Evolutionary conservation across 2,329 filamentous ascomycete species (phyloP), one percentile per base, ranked within the genome.

Genomic region (Cladophialophora bantiana): DNA sequence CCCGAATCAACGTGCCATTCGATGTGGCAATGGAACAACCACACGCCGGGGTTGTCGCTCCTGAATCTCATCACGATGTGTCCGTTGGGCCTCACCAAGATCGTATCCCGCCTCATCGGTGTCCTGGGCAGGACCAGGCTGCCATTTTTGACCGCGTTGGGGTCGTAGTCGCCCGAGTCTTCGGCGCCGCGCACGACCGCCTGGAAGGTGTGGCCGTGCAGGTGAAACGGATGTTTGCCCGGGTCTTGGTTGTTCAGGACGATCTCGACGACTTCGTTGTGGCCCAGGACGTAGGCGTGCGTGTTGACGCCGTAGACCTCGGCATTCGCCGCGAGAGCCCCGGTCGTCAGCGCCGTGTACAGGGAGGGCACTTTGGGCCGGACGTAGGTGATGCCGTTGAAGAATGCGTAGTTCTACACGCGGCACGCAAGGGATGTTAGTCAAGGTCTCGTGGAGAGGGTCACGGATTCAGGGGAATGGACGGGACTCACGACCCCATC

Each of bases 151-250:
- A 77, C 71, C 48, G 77, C 74, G 55, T 78, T 77, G 65, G 73
- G 72, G 40, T 75, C 69, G 62, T 76, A 77, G 72, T 77, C 58
- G 68, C 77, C 60, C 77, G 58, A 34, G 2, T 72, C 63, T 1
- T 73, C 71, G 3, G 65, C 63, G n/a, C 68, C 59, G 32, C 71
- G 77, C n/a, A 73, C 67, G 36, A 85, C 72, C 18, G 87, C 80
- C 77, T 92, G 90, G 79, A 93, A 93, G 71, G 86, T 82, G 76
- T 93, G 90, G 0, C 91, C 91, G 79, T 95, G 93, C 1, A 96
- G 78, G 77, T 91, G 68, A 62, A 69, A 69, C 0, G 88, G 92
- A 73, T 93, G 90, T 10, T 87, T 89, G 48, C 91, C 78, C 3
- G 72, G 65, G 60, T 79, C 77, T 13, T 74, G 69, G 63, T 80